Base-by-base conservation (phyloP, 352 stramenopile genomes). In the Plasmopara halstedii region DNA sequence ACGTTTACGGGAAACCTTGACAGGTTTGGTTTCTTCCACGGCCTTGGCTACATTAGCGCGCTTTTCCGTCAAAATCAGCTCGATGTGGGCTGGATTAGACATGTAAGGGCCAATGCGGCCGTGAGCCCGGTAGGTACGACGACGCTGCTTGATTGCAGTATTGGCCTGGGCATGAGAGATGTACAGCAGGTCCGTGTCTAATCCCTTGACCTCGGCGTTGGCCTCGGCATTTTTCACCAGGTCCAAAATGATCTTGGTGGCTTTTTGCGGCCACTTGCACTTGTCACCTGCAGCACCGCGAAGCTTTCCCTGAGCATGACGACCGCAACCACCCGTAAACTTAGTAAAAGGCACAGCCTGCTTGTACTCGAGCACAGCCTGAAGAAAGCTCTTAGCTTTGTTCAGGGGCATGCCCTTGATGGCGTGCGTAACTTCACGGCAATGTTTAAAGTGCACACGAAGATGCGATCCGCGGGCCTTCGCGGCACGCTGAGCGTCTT, bases 401-500 rank as follows among this genome's bases (percentile, higher is more conserved):
- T 60, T 72, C 42, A 98, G 69, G 37, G 88, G 88, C 93, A 98
- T 96, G 58, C 95, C 95, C 75, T 98, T 98, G 82, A 99, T 99
- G 56, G 91, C 85, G 67, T 98, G 88, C 58, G 79, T 89, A 38
- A 99, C 97, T 70, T 99, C 96, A 62, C 95, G 89, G 74, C 95
- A 98, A 88, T 99, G 96, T 92, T 99, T 99, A 88, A 98, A 99
- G 83, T 99, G 97, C 64, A 98, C 93, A 63, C 95, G 90, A 33
- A 99, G 82, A 81, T 99, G 90, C 55, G 89, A 97, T 61, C 94
- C 96, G 46, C 95, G 85, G 27, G 94, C 85, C 84, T 99, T 99
- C 57, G 81, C 81, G 45, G 81, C 78, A 57, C 78, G 77, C 70
- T 88, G 78, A 36, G 70, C 76, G 58, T 94, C 81, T 84, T 94